Evolutionary conservation across 495 filamentous ascomycete genomes (phyloP), one percentile per base, ranked within the genome.

Genomic region (Talaromyces adpressus): DNA sequence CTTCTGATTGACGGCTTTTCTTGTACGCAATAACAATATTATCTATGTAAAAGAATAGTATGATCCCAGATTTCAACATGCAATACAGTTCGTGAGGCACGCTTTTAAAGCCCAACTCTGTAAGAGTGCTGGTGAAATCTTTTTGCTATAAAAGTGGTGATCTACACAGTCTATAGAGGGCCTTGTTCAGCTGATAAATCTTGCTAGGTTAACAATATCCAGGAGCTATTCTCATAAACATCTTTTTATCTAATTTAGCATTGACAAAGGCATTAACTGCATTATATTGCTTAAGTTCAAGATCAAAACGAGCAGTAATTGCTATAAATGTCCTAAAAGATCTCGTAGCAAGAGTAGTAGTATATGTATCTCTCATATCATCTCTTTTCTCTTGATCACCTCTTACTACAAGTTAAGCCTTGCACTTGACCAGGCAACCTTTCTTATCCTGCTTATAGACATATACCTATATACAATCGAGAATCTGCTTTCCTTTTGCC

Each of bases 241-340:
- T 59, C 5, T 18, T 51, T 32, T 72, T 57, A 34, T 69, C 65
- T 3, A 74, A 25, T 25, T 12, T 22, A 18, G 59, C 63, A 23
- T 76, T 70, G 0, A 67, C 56, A 29, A 76, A 75, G 0, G 73
- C 73, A 59, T 68, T 75, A 11, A 73, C 63, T 20, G 66, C 66
- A 56, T 74, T 66, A 27, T 56, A 66, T 59, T 73, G 66, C 2
- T 41, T 53, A 9, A 62, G 54, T 47, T 73, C 68, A 6, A 73
- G 64, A 51, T 70, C 62, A 58, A 70, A 73, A n/a, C 62, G 32
- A 2, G 58, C 67, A 6, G 65, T 60, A 0, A 73, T 47, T 16
- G 70, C 63, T 56, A 70, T 66, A 11, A 72, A 23, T 0, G 53
- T 60, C 18, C 64, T 60, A 47, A 70, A 68, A 12, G 64, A 69